These are phyloP conservation scores for Colletotrichum liaoningense DNA, from an alignment of 2,329 filamentous ascomycete genomes.

Conservation along the genomic window DNA sequence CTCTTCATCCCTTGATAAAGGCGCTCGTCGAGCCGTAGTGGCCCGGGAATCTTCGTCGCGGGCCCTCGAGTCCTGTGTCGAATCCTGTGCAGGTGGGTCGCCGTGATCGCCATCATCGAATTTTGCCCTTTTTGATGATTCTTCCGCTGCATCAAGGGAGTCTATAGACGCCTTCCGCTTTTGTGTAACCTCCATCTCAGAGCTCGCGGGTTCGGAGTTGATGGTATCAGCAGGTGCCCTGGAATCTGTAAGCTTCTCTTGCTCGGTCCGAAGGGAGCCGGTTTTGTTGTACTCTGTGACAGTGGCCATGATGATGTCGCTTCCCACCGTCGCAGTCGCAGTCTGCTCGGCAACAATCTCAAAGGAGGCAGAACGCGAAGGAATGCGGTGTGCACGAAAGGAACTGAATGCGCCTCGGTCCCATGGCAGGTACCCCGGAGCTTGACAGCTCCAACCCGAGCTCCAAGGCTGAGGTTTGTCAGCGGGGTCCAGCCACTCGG, in stretches of 20 bases:
- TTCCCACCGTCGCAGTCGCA: not conserved
- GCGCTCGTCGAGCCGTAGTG: conserved; percentile 48
- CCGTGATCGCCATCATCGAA: conserved; percentile 28
- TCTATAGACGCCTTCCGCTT: conserved; percentile 47
- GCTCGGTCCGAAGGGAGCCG: not conserved
- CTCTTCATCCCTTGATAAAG: conserved; percentile 68
- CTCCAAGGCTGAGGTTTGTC: conserved; percentile 36
- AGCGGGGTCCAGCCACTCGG: conserved; percentile 27
- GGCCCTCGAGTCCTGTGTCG: not conserved
- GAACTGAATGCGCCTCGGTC: not conserved
- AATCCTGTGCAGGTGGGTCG: not conserved
- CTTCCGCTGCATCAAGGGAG: conserved; percentile 32
- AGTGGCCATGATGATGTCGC: conserved; percentile 18
- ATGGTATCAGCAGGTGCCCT: conserved; percentile 15
- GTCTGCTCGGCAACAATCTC: not conserved
- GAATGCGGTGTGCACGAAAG: not conserved
- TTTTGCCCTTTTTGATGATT: conserved; percentile 32
- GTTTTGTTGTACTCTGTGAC: conserved; percentile 12
- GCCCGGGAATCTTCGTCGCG: conserved; percentile 29
- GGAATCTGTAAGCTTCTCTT: conserved; percentile 13
- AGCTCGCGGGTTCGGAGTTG: conserved; percentile 1
- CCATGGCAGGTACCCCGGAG: not conserved
- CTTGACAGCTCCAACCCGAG: conserved; percentile 17
- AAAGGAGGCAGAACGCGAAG: not conserved
- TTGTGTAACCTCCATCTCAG: conserved; percentile 30